Percentiles rank a stretch among this genome's conserved stretches.
phyloP scores from a whole-genome alignment of 139 green algal species.

The Protoeuglena noctilucae region DNA sequence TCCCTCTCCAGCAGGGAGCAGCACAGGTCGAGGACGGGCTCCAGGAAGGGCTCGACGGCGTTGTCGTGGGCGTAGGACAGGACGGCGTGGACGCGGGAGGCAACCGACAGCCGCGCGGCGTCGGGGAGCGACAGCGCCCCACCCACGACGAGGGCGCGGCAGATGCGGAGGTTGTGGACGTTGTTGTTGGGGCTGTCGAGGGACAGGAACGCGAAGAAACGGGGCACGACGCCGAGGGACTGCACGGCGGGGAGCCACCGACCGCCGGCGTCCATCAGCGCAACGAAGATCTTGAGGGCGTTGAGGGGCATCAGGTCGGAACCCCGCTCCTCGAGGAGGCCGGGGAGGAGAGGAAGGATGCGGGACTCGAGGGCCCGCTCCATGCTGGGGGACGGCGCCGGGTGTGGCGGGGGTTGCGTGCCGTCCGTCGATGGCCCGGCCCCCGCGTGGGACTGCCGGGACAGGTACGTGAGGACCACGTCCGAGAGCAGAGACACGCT shows the following conservation, averaged over 20 bases:
- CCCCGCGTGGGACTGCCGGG: constrained; percentile 6
- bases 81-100: constrained; percentile 41
- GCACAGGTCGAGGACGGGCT: constrained; percentile 56
- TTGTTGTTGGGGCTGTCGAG: constrained; percentile 83
- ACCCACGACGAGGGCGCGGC: constrained; percentile 37
- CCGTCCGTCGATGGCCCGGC: neutral
- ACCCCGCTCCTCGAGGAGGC: constrained; percentile 55
- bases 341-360: constrained; percentile 57
- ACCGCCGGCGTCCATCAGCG: constrained; percentile 17
- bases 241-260: constrained; percentile 16
- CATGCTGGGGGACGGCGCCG: neutral
- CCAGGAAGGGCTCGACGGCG: constrained; percentile 63
- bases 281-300: constrained; percentile 60
- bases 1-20: constrained; percentile 4
- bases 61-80: constrained; percentile 64
- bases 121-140: constrained; percentile 9
- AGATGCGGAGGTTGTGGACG: constrained; percentile 80
- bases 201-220: constrained; percentile 72
- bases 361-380: neutral
- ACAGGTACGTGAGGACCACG: constrained; percentile 18
- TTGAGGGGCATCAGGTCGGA: constrained; percentile 72
- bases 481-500: too few relatives aligned
- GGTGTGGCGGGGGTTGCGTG: neutral
- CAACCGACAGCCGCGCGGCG: constrained; percentile 12
- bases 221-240: constrained; percentile 32